Conservation (phyloP, 2,329 filamentous ascomycete species). For the Penicillium janthinellum region DNA sequence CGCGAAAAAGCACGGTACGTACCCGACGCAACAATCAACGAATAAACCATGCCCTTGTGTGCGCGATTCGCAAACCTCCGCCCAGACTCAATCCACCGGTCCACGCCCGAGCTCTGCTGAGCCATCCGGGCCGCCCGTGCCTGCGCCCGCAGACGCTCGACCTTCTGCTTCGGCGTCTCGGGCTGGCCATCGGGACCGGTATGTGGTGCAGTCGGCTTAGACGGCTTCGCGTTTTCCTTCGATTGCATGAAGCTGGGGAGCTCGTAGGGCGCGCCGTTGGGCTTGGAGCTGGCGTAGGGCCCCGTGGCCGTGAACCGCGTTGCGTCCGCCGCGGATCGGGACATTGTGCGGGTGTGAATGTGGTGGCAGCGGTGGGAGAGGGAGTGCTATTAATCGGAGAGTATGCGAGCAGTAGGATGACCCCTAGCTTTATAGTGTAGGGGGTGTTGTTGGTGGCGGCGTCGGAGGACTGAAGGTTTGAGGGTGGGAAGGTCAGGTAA, state of each 20-base stretch:
- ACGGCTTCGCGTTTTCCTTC: constrained; percentile 13
- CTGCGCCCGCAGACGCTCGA: constrained; percentile 67
- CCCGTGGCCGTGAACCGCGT: constrained; percentile 55
- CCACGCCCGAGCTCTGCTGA: constrained; percentile 58
- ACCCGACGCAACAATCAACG: constrained; percentile 64
- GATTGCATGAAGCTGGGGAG: constrained; percentile 33
- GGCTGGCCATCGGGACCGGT: constrained; percentile 31
- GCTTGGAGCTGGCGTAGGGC: constrained; percentile 50
- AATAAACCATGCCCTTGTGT: constrained; percentile 62
- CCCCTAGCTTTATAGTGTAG: constrained; percentile 6
- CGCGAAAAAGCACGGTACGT: constrained; percentile 29
- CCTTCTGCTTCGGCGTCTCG: constrained; percentile 71
- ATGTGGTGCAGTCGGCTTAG: constrained; percentile 18
- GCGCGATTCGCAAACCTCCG: constrained; percentile 61
- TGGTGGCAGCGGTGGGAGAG: constrained; percentile 9
- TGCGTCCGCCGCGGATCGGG: constrained; percentile 52
- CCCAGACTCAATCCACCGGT: constrained; percentile 56
- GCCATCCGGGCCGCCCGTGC: constrained; percentile 67
- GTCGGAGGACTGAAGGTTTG: constrained; percentile 16
- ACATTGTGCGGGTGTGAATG: constrained; percentile 35
- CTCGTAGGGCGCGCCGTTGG: constrained; percentile 35
- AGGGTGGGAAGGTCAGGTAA: constrained; percentile 26
- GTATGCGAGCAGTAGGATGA: background rate
- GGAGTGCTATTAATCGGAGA: background rate
- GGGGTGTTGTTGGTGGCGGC: constrained; percentile 12